Evolutionary conservation across 192 early-diverging fungal genomes (phyloP), one percentile per base, ranked within the genome.

Genomic region (Allomyces arbusculus): DNA sequence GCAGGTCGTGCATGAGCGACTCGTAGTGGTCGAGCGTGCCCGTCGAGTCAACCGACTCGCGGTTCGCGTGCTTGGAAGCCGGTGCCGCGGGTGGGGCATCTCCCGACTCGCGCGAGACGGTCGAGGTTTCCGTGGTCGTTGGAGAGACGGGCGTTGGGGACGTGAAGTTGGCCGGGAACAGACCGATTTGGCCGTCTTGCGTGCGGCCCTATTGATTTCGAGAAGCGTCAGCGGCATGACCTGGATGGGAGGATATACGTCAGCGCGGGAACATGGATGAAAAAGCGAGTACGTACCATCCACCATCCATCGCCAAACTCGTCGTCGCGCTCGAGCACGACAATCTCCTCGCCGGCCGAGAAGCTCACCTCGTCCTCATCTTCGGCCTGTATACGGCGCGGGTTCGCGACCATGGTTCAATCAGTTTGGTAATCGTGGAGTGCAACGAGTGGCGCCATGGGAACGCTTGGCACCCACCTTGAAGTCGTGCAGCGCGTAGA

Each of bases 271-370:
- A 40, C 33, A 40, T 8, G 7, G 33, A 28, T 40, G 33, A 40
- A 40, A 40, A 40, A 8, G 8, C 3, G 33, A 3, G 7, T 67
- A 63, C 69, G 77, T 79, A 80, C 85, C 75, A 80, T 72, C 88
- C 88, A 89, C 88, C 88, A 89, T 24, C 88, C 88, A 72, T 89
- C 88, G 22, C 74, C 71, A 68, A 76, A 88, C 25, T 74, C 69
- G 33, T 87, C 85, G 62, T 89, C 88, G 61, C 74, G 81, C 68
- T 89, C 84, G 11, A 87, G 63, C 4, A 89, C 81, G 23, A 84
- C 70, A 10, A 89, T 75, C 11, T 82, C 79, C 63, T 89, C 88
- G 14, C 81, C 82, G 45, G 73, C 73, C 40, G 69, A 63, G 67
- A 89, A 88, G 24, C 72, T 71, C 28, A 89, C 78, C 68, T 89